phyloP scores from a whole-genome alignment of 1,284 basidiomycete species.

The Pseudozyma pruni region DNA sequence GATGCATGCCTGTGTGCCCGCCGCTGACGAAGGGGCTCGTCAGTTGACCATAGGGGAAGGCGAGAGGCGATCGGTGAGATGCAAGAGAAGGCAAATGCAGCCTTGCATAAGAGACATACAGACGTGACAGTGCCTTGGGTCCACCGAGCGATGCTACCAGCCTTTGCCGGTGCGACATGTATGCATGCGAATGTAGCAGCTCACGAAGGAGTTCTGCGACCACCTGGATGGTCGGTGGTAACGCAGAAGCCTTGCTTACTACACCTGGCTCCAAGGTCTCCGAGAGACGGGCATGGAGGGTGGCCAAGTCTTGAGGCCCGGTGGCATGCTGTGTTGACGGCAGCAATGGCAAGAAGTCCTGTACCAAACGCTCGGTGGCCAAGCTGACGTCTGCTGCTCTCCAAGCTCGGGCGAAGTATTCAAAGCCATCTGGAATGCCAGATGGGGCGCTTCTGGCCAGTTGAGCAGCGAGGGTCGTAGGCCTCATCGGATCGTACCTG shows the following conservation, averaged over 20 bases:
- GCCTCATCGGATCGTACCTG: constrained; percentile 7
- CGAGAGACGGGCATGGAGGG: constrained; percentile 6
- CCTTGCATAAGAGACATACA: constrained; percentile 53
- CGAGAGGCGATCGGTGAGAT: constrained; percentile 36
- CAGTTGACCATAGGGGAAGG: constrained; percentile 50
- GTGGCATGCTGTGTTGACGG: constrained; percentile 5
- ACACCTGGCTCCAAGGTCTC: constrained; percentile 9
- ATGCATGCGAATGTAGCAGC: constrained; percentile 22
- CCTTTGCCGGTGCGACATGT: constrained; percentile 43
- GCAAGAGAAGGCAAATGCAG: constrained; percentile 42
- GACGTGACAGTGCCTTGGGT: constrained; percentile 46
- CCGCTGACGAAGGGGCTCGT: constrained; percentile 43
- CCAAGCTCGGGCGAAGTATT: constrained; percentile 56
- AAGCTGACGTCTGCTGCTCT: constrained; percentile 48
- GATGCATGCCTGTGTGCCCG: constrained; percentile 9
- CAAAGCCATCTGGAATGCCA: constrained; percentile 47
- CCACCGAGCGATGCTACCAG: constrained; percentile 56
- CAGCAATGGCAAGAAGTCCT: constrained; percentile 50
- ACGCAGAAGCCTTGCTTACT: neutral
- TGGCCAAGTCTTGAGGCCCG: constrained; percentile 5
- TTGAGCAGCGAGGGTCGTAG: constrained; percentile 9
- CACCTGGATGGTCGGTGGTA: constrained; percentile 16
- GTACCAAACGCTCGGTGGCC: constrained; percentile 51
- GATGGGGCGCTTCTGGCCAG: neutral
- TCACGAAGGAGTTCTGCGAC: constrained; percentile 14